phyloP scores from a whole-genome alignment of 108 stramenopile genomes.

The Pseudonitzschia pungens region DNA sequence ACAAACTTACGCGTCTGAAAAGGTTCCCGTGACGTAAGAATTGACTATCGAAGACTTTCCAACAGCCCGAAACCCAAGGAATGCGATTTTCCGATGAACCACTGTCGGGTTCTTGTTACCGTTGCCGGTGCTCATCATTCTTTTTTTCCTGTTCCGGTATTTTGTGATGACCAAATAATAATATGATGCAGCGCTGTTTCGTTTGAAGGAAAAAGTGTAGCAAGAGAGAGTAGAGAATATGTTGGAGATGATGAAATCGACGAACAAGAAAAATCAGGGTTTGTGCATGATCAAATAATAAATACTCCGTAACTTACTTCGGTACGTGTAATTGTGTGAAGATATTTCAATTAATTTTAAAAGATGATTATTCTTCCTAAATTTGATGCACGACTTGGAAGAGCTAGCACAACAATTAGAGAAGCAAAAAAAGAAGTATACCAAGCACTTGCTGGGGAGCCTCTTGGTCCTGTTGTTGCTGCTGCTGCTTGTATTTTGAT shows the following conservation, averaged over 20 bases:
- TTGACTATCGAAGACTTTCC: slow-evolving; percentile 84
- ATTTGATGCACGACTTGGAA: too few relatives aligned
- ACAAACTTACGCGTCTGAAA: slow-evolving; percentile 46
- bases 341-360: too few relatives aligned
- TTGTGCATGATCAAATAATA: too few relatives aligned
- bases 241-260: not conserved
- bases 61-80: slow-evolving; percentile 86
- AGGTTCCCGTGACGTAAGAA: slow-evolving; percentile 79
- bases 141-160: not conserved
- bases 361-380: too few relatives aligned
- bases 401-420: too few relatives aligned
- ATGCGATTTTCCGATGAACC: slow-evolving; percentile 85
- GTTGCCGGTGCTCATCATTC: slow-evolving; percentile 2
- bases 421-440: too few relatives aligned
- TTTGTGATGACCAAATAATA: not conserved
- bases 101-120: slow-evolving; percentile 42
- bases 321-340: too few relatives aligned
- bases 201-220: not conserved
- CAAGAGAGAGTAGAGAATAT: not conserved
- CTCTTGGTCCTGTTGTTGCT: too few relatives aligned
- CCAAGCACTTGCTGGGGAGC: too few relatives aligned
- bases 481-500: too few relatives aligned
- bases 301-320: too few relatives aligned
- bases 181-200: not conserved
- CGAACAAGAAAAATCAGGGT: too few relatives aligned